phyloP scores from a whole-genome alignment of 192 early-diverging fungal genomes.

The Anaeromyces robustus region DNA sequence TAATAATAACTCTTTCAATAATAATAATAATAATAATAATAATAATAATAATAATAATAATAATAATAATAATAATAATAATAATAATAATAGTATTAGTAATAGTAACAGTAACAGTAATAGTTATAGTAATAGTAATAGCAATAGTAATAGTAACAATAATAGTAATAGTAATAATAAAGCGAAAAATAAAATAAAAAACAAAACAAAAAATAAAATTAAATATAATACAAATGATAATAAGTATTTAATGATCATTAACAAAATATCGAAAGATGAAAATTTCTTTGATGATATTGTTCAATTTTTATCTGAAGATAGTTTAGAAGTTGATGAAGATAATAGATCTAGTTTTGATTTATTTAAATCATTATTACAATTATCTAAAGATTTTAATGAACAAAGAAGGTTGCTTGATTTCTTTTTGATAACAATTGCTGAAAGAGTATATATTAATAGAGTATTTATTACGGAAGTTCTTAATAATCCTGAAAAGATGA shows the following conservation, averaged over 20 bases:
- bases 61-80: background rate
- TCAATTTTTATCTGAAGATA: no score
- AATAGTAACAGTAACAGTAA: background rate
- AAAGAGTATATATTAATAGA: background rate
- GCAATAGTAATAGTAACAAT: background rate
- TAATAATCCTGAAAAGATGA: background rate
- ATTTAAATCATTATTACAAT: background rate
- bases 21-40: background rate
- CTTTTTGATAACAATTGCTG: background rate
- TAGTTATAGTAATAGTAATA: background rate
- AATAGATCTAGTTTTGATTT: background rate
- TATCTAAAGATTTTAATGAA: background rate
- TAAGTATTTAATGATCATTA: background rate
- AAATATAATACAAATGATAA: background rate
- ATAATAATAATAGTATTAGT: background rate
- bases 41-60: background rate
- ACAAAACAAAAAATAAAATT: background rate
- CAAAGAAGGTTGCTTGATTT: background rate
- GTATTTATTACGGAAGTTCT: background rate
- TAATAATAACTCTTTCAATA: background rate
- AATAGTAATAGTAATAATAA: no score
- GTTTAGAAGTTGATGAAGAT: background rate
- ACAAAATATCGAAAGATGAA: background rate
- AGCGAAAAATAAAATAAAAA: background rate
- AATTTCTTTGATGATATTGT: background rate